Conservation (phyloP, 2,329 filamentous ascomycete genomes). For the Clarireedia monteithiana region DNA sequence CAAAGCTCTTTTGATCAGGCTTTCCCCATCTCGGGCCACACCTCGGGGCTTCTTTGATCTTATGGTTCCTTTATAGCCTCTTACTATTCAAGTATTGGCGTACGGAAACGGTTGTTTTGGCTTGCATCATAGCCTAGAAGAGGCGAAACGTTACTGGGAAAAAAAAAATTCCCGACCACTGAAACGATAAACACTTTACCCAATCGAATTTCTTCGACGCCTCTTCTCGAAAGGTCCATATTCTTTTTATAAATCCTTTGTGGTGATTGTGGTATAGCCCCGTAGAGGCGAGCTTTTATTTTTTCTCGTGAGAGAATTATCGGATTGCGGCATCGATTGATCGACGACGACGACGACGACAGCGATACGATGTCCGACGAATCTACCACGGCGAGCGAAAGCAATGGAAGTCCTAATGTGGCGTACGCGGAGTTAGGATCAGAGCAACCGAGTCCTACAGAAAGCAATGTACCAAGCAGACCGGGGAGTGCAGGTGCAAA, state of each 20-base stretch:
- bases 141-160: too few relatives aligned
- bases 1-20: not conserved
- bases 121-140: conserved; percentile 7
- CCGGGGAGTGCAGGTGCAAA: conserved; percentile 18
- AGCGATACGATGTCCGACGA: not conserved
- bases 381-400: not conserved
- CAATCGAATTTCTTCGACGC: not conserved
- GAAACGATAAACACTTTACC: too few relatives aligned
- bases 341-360: not conserved
- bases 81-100: not conserved
- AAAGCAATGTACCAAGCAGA: conserved; percentile 17
- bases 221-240: not conserved
- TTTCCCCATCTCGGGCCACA: not conserved
- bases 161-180: too few relatives aligned
- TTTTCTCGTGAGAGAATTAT: too few relatives aligned
- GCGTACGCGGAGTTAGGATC: not conserved
- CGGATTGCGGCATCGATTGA: not conserved
- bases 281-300: too few relatives aligned
- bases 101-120: not conserved
- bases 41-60: not conserved
- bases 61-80: not conserved
- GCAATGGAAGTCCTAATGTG: not conserved
- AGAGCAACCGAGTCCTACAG: not conserved
- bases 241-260: too few relatives aligned
- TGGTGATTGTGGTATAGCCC: too few relatives aligned